A percentile compares a stretch with the other conserved stretches of the same genome.
These are phyloP conservation scores for Notholithocarpus densiflorus DNA, from an alignment of 306 rosid genomes.

Conservation along the genomic window DNA sequence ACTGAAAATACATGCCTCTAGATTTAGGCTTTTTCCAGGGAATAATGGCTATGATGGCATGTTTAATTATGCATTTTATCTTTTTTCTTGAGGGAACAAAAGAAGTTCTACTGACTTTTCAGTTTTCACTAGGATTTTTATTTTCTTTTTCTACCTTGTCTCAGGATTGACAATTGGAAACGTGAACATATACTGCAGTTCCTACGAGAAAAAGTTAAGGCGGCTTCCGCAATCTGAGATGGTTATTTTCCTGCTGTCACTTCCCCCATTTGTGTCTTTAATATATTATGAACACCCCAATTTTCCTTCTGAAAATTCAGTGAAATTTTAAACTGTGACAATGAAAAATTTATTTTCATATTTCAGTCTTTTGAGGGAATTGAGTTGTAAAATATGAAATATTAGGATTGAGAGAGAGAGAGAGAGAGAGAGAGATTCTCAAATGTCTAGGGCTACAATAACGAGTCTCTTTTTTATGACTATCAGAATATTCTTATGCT, in stretches of 20 bases:
- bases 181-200: conserved; percentile 87
- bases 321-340: conserved; percentile 1
- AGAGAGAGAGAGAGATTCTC: too few relatives aligned
- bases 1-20: not conserved
- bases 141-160: not conserved
- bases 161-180: conserved; percentile 96
- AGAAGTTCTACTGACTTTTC: not conserved
- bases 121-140: not conserved
- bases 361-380: not conserved
- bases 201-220: conserved; percentile 72
- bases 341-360: not conserved
- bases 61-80: not conserved
- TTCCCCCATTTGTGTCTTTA: not conserved
- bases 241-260: conserved; percentile 2
- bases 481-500: too few relatives aligned
- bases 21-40: not conserved
- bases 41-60: not conserved
- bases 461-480: too few relatives aligned
- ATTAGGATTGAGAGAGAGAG: too few relatives aligned
- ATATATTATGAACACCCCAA: not conserved
- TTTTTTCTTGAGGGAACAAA: not conserved
- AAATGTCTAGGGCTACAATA: too few relatives aligned
- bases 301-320: conserved; percentile 2
- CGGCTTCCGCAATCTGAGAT: conserved; percentile 45
- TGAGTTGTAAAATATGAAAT: not conserved